Conservation (phyloP, 805 yeast species). For the Pichia scutulata region DNA sequence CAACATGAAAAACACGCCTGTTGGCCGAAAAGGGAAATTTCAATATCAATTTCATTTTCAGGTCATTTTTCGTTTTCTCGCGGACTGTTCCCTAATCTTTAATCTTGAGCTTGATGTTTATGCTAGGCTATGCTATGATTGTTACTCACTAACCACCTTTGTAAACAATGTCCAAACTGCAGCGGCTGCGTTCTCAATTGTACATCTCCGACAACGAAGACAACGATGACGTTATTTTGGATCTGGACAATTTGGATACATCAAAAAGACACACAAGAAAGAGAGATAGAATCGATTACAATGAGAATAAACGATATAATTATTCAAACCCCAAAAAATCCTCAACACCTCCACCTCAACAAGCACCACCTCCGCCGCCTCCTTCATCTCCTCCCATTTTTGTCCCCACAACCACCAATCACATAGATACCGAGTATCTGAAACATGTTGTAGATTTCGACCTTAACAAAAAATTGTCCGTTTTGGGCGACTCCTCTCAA, state of each 20-base stretch:
- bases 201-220: background rate
- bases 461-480: constrained; percentile 3
- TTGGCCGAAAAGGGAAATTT: background rate
- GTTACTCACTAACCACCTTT: too few relatives aligned
- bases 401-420: background rate
- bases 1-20: background rate
- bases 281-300: constrained; percentile 19
- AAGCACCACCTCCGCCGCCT: background rate
- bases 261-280: constrained; percentile 15
- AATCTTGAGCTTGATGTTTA: too few relatives aligned
- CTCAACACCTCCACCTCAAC: background rate
- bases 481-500: constrained; percentile 1
- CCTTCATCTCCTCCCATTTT: background rate
- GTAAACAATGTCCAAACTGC: background rate
- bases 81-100: too few relatives aligned
- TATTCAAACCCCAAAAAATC: background rate
- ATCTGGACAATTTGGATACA: background rate
- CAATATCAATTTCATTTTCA: background rate
- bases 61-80: background rate
- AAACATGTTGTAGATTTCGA: constrained; percentile 2
- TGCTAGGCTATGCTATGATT: too few relatives aligned
- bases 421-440: constrained; percentile 3
- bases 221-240: background rate
- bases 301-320: constrained; percentile 17
- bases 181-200: background rate